Evolutionary conservation across 2,329 filamentous ascomycete species (phyloP), one percentile per base, ranked within the genome.

Genomic region (Cytospora paraplurivora): DNA sequence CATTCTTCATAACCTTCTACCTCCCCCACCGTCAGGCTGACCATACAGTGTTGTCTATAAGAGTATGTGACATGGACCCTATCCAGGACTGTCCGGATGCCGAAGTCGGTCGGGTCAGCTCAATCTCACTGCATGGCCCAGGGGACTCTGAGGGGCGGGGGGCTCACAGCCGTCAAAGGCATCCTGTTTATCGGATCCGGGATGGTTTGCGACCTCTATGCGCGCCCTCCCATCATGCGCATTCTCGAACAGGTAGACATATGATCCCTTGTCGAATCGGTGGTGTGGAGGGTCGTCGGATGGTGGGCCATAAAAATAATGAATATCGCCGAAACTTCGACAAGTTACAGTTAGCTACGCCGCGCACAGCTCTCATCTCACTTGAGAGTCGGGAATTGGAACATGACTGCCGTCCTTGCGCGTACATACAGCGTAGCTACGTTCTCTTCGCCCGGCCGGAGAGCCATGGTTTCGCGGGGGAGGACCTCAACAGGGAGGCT

Each of bases 221-320:
- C 90, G 88, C 67, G 88, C 88, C 65, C 85, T 82, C 66, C 86
- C 82, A 69, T 88, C 84, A 66, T 79, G 80, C 13, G 89, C 83
- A 72, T 91, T 89, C 74, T 93, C 88, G 73, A 92, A 93, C 7
- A 93, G 79, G 72, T 93, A 93, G 63, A 93, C 84, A 73, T 93
- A 93, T 8, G 89, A 93, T 54, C 87, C 85, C 74, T 90, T 90
- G 75, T 92, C 88, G 74, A 94, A 93, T 58, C 90, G 87, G 75
- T 93, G 89, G 74, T 93, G 91, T n/a, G 82, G 85, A 35, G 90
- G 90, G 62, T 83, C 86, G 62, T 82, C 80, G 7, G 82, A 81
- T 2, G 88, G 87, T n/a, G 87, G 82, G 33, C 84, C 83, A 76
- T 93, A 92, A 76, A 87, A 92, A 76, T 93, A 93, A 74, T 93